Conservation (phyloP, 163 green algal species). For the Scenedesmus sp. region DNA sequence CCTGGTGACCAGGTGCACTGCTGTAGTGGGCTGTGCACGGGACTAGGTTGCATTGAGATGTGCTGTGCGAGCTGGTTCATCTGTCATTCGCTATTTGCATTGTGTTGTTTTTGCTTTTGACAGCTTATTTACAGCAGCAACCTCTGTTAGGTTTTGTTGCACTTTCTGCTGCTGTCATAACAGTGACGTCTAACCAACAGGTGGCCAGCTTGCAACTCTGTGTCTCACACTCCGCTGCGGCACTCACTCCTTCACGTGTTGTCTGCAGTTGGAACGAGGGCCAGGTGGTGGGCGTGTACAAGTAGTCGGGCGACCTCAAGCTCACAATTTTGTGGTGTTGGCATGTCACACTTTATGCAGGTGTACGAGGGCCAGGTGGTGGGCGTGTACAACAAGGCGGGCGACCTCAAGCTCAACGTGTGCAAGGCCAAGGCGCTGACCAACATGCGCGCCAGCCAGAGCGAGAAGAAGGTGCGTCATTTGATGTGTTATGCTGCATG, state of each 20-base stretch:
- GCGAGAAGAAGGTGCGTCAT: slow-evolving; percentile 71
- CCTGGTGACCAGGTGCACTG: slow-evolving; percentile 76
- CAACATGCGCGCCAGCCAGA: slow-evolving; percentile 84
- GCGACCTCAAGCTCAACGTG: slow-evolving; percentile 97
- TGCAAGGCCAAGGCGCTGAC: slow-evolving; percentile 97
- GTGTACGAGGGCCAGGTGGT: slow-evolving; percentile 97
- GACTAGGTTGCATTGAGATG: no score
- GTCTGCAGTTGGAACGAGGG: slow-evolving; percentile 91
- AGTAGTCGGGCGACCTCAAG: slow-evolving; percentile 93
- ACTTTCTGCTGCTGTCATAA: no score
- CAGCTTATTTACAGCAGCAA: not conserved
- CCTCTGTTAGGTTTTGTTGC: no score
- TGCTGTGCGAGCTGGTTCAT: no score
- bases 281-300: slow-evolving; percentile 95
- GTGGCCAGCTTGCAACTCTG: not conserved
- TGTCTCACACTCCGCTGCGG: not conserved
- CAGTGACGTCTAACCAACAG: not conserved
- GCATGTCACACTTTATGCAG: not conserved
- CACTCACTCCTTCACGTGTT: not conserved
- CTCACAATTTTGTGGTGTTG: slow-evolving; percentile 68
- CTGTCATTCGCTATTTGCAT: no score
- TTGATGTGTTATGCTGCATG: not conserved
- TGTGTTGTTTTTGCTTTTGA: not conserved
- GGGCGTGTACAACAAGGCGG: slow-evolving; percentile 94
- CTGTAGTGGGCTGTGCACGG: not conserved